Base-by-base conservation (phyloP, 768 basidiomycete species). In the Mycena venus region DNA sequence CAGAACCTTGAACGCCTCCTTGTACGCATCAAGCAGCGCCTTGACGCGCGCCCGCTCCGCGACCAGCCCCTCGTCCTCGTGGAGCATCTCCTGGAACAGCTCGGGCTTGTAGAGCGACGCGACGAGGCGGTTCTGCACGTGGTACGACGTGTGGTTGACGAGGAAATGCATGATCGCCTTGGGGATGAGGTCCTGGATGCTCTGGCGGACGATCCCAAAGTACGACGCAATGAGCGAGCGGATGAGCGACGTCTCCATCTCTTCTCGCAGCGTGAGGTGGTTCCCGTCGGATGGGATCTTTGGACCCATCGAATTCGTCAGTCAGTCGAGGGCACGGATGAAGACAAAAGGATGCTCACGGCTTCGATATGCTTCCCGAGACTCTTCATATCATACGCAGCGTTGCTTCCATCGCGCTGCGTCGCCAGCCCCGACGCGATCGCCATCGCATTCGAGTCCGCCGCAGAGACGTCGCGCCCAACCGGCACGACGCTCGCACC, bases 81-180 rank as follows among this genome's bases (percentile, higher is more conserved):
- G 94, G 79, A 99, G 84, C 85, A 99, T 85, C 51, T 98, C 96
- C 29, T 90, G 87, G 81, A 99, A 99, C 68, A 99, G 83, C 21
- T 96, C 95, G 0, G 98, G 98, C 85, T 96, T 98, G 88, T 99
- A 99, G 76, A 99, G 83, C 55, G 94, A 88, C 36, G 97, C 91
- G n/a, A 99, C 98, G 36, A 99, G 88, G 25, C 98, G 91, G 82
- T 98, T 98, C 84, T 99, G 98, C 29, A 99, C 96, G 21, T 96
- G 95, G 81, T 99, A 95, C 55, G 96, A 93, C n/a, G 97, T 97
- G 80, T 95, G 90, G 84, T 98, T 99, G 81, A 99, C 98, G 75
- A 99, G 90, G 78, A 97, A 91, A 85, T 99, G 98, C 98, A 99
- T 99, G 86, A 98, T 94, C 25, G 97, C 96, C 85, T 99, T 99